Base-by-base conservation (phyloP, 1,284 basidiomycete genomes). In the Farysia itapuensis region DNA sequence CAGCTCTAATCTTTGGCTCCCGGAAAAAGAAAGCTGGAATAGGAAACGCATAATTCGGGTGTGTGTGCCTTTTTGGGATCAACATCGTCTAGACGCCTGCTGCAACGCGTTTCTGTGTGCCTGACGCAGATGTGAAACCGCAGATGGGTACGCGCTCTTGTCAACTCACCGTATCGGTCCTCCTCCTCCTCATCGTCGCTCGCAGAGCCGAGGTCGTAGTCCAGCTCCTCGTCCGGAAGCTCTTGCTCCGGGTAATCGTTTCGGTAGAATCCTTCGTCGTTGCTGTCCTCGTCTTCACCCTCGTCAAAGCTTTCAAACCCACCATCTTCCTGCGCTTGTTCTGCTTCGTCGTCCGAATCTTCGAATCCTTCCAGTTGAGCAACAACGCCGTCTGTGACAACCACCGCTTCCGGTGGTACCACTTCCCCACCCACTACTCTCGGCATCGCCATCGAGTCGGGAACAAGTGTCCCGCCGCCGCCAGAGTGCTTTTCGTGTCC, bases 201-300 rank as follows among this genome's bases (percentile, higher is more conserved):
- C n/a, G n/a, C n/a, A n/a, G 11, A 11, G 26, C 26, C 26, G 22
- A 35, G 45, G 19, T 44, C 40, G 14, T 64, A 57, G 13, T 52
- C 60, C 20, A 56, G 58, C n/a, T 70, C 65, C 2, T 64, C 65
- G 23, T 67, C 60, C 1, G 53, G 43, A 18, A 58, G 40, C 32
- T 74, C 72, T 16, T 61, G 51, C 24, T 72, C 72, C 4, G 72
- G 72, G 26, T 74, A 74, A 32, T 74, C 72, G 45, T 74, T 74
- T 5, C 64, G 28, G 43, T 73, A 74, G 35, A 64, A 74, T n/a
- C 64, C 72, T 43, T 74, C 72, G 36, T 72, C 70, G 43, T 74
- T 74, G 50, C 66, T 70, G 33, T 74, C 72, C 33, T 74, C 72
- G 32, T 74, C 67, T 35, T 67, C 67, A 4, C 67, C 71, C n/a